A percentile compares a stretch with the other conserved stretches of the same genome.
phyloP scores from a whole-genome alignment of 768 basidiomycete genomes.

The Suillus placidus region DNA sequence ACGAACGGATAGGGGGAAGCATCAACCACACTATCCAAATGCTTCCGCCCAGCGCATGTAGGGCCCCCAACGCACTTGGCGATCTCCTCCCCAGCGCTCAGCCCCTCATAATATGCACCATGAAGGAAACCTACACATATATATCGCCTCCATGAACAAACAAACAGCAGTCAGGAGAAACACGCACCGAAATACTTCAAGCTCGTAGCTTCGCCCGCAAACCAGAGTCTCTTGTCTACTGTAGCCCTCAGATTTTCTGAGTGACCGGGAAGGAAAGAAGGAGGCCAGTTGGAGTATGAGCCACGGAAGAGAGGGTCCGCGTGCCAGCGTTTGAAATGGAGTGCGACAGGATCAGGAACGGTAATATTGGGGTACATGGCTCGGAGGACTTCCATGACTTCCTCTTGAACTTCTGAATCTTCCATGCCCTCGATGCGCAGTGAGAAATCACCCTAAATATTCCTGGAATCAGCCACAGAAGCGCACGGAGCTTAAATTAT shows the following conservation, averaged over 20 bases:
- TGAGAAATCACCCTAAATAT: constrained; percentile 60
- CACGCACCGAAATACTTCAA: constrained; percentile 59
- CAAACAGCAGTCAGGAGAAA: constrained; percentile 6
- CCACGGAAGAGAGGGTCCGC: constrained; percentile 45
- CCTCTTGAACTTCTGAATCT: constrained; percentile 47
- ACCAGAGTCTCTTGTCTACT: constrained; percentile 53
- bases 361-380: constrained; percentile 58
- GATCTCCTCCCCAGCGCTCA: constrained; percentile 41
- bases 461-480: background rate
- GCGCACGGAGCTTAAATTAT: background rate
- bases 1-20: constrained; percentile 35
- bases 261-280: constrained; percentile 56
- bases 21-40: constrained; percentile 32
- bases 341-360: constrained; percentile 58
- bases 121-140: constrained; percentile 51
- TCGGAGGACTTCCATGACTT: constrained; percentile 59
- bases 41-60: constrained; percentile 29
- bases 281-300: constrained; percentile 72
- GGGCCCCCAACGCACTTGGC: constrained; percentile 43
- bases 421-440: constrained; percentile 58
- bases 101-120: constrained; percentile 61
- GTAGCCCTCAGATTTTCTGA: constrained; percentile 61
- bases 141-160: constrained; percentile 4
- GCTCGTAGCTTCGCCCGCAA: constrained; percentile 65
- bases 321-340: constrained; percentile 60